Conservation (phyloP, 768 basidiomycete species). For the Russula vinacea region DNA sequence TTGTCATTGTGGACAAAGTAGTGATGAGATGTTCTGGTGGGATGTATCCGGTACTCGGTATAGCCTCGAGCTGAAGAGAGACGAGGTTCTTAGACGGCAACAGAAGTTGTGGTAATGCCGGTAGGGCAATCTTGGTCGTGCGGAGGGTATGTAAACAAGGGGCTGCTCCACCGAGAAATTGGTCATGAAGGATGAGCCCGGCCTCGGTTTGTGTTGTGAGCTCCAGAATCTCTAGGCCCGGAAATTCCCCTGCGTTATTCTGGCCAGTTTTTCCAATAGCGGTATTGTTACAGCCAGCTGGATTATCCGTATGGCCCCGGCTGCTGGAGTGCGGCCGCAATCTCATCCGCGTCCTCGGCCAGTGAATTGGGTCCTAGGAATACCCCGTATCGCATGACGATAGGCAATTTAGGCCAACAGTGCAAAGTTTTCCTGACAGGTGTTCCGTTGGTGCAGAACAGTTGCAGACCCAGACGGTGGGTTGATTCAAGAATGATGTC, state of each 20-base stretch:
- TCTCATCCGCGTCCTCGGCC: constrained; percentile 1
- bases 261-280: not conserved
- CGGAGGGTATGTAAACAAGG: constrained; percentile 5
- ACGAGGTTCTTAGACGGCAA: not conserved
- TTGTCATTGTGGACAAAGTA: not conserved
- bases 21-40: not conserved
- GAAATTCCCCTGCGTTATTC: not conserved
- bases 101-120: constrained; percentile 3
- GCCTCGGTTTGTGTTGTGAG: not conserved
- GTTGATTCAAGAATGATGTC: not conserved
- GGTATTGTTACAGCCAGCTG: constrained; percentile 1
- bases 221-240: not conserved
- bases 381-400: constrained; percentile 10
- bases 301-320: not conserved
- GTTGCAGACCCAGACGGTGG: not conserved
- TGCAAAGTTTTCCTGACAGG: constrained; percentile 2
- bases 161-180: not conserved
- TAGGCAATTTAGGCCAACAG: constrained; percentile 13
- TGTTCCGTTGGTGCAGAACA: constrained; percentile 10
- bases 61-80: constrained; percentile 7
- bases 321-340: not conserved
- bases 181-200: not conserved
- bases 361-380: not conserved
- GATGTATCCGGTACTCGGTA: constrained; percentile 6
- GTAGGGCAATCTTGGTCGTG: not conserved